These are phyloP conservation scores for Mycena rosella DNA, from an alignment of 768 basidiomycete genomes.

Conservation along the genomic window DNA sequence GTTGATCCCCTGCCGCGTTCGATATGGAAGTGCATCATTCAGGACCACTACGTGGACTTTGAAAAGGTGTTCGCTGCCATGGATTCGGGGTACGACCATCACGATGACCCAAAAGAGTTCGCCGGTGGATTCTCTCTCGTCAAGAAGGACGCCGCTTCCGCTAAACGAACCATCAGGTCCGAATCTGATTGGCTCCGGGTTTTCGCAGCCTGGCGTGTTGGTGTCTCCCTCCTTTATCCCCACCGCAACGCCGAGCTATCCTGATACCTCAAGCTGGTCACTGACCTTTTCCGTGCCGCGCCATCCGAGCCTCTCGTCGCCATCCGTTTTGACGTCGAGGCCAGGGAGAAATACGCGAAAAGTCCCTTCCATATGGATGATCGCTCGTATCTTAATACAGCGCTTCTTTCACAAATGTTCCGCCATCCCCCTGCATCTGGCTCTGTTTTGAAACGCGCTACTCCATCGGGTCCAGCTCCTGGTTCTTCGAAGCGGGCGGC, in stretches of 20 bases:
- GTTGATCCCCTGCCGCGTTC: conserved; percentile 23
- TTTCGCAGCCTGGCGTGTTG: conserved; percentile 32
- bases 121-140: conserved; percentile 24
- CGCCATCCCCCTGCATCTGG: neutral
- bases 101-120: conserved; percentile 38
- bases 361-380: conserved; percentile 28
- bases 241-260: conserved; percentile 23
- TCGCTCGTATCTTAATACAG: neutral
- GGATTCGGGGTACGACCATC: conserved; percentile 32
- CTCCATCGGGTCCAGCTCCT: neutral
- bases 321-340: conserved; percentile 27
- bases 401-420: conserved; percentile 8
- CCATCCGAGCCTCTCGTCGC: conserved; percentile 11
- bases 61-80: conserved; percentile 37
- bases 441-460: neutral
- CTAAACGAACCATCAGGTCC: conserved; percentile 6
- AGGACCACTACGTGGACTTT: conserved; percentile 36
- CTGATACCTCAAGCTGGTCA: conserved; percentile 22
- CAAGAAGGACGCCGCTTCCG: conserved; percentile 24
- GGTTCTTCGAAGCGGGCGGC: neutral
- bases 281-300: conserved; percentile 23
- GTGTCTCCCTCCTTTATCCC: conserved; percentile 26
- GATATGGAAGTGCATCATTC: conserved; percentile 32
- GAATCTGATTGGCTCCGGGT: conserved; percentile 34
- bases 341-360: conserved; percentile 27